phyloP scores from a whole-genome alignment of 2,329 filamentous ascomycete genomes.

The Botryotinia narcissicola region DNA sequence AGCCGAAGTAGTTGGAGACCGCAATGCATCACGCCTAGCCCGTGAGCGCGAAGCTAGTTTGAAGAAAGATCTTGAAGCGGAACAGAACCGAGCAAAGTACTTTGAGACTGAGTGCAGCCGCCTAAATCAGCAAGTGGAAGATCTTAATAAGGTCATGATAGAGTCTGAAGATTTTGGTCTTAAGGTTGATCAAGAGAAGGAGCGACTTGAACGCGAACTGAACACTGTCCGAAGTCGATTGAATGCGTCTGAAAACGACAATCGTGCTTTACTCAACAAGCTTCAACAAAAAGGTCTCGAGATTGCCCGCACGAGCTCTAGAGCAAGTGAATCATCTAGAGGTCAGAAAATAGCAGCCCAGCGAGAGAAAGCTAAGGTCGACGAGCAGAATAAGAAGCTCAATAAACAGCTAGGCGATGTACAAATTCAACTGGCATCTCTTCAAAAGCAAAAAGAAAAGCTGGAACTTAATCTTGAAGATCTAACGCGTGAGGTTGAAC shows the following conservation, averaged over 20 bases:
- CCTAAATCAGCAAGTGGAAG: slow-evolving; percentile 76
- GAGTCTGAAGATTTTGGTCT: slow-evolving; percentile 87
- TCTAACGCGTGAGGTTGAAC: slow-evolving; percentile 83
- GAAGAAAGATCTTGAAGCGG: slow-evolving; percentile 75
- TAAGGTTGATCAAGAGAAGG: slow-evolving; percentile 90
- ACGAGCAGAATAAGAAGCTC: slow-evolving; percentile 78
- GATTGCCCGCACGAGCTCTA: slow-evolving; percentile 85
- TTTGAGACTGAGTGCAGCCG: slow-evolving; percentile 76
- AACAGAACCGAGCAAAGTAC: slow-evolving; percentile 71
- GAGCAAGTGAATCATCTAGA: slow-evolving; percentile 79
- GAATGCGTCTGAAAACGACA: slow-evolving; percentile 92
- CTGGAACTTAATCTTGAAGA: slow-evolving; percentile 85
- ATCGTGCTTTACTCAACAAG: slow-evolving; percentile 91
- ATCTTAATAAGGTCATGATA: slow-evolving; percentile 80
- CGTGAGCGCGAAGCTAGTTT: slow-evolving; percentile 77
- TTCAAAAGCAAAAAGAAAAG: slow-evolving; percentile 95
- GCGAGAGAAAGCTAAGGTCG: slow-evolving; percentile 76
- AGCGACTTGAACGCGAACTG: slow-evolving; percentile 86
- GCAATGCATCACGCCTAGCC: slow-evolving; percentile 72
- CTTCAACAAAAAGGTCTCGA: slow-evolving; percentile 96
- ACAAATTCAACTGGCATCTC: slow-evolving; percentile 74
- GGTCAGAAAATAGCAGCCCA: slow-evolving; percentile 73
- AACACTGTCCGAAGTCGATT: slow-evolving; percentile 87
- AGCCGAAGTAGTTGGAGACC: slow-evolving; percentile 77
- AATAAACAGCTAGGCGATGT: slow-evolving; percentile 82